Conservation (phyloP, 2,329 filamentous ascomycete species). For the Colletotrichum sp. region DNA sequence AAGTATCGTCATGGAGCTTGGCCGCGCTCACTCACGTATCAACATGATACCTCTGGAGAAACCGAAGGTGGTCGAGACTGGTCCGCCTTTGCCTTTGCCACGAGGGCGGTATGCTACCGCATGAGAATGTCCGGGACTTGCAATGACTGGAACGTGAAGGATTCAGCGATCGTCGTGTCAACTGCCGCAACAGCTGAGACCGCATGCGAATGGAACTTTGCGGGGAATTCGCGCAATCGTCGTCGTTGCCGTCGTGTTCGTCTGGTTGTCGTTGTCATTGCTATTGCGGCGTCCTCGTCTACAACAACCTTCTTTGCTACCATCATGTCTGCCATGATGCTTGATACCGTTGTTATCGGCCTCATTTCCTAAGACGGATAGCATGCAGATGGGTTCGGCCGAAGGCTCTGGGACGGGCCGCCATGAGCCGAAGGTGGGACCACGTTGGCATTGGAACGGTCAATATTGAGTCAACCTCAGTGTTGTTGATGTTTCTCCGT, state of each 20-base stretch:
- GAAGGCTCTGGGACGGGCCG: not conserved
- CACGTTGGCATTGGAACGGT: not conserved
- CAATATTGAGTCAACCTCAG: not conserved
- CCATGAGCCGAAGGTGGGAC: not conserved
- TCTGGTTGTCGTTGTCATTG: fast-evolving
- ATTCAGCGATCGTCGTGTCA: not conserved
- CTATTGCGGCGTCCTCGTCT: fast-evolving
- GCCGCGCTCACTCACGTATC: no score
- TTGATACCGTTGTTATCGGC: not conserved
- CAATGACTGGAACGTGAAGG: not conserved
- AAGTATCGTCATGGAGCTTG: no score
- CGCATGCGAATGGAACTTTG: not conserved
- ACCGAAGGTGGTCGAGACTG: not conserved
- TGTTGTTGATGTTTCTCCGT: not conserved
- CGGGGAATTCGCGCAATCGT: not conserved
- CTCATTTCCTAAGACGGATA: not conserved
- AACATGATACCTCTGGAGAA: not conserved
- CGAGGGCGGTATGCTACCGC: not conserved
- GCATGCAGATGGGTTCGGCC: not conserved
- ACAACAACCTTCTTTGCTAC: fast-evolving
- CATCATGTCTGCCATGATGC: fast-evolving
- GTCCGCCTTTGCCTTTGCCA: fast-evolving
- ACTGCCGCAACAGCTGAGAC: not conserved
- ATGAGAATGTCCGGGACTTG: not conserved
- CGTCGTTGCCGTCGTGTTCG: not conserved